Percentiles rank a stretch among this genome's conserved stretches.
phyloP scores from a whole-genome alignment of 164 flowering plant species.

The Hamamelis virginiana region DNA sequence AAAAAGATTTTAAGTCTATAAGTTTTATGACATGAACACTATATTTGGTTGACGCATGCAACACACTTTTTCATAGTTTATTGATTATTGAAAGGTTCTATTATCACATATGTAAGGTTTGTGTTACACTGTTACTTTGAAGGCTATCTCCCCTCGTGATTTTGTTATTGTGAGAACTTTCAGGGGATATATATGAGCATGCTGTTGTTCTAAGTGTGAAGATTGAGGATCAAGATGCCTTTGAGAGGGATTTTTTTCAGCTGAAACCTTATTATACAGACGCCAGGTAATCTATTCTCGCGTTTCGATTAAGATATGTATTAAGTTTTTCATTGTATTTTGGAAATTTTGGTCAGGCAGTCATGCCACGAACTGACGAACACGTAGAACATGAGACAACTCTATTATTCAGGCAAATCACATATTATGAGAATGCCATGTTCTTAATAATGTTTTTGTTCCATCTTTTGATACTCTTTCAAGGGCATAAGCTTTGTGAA shows the following conservation, averaged over 20 bases:
- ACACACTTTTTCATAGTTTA: too few species aligned
- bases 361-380: neutral
- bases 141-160: neutral
- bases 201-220: slow-evolving; percentile 93
- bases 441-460: neutral
- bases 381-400: neutral
- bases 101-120: too few species aligned
- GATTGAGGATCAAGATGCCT: slow-evolving; percentile 89
- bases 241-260: slow-evolving; percentile 94
- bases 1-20: too few species aligned
- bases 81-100: too few species aligned
- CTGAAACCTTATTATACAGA: slow-evolving; percentile 96
- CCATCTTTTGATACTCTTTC: too few species aligned
- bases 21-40: too few species aligned
- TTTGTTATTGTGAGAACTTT: slow-evolving; percentile 5
- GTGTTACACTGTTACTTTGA: neutral
- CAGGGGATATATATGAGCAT: slow-evolving; percentile 92
- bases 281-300: slow-evolving; percentile 44
- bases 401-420: neutral
- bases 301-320: neutral
- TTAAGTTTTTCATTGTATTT: neutral
- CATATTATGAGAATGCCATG: neutral
- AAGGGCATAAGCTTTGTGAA: too few species aligned
- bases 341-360: neutral
- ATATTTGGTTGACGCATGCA: neutral